These are phyloP conservation scores for Iberis amara DNA, from an alignment of 441 rosid species.

Conservation along the genomic window DNA sequence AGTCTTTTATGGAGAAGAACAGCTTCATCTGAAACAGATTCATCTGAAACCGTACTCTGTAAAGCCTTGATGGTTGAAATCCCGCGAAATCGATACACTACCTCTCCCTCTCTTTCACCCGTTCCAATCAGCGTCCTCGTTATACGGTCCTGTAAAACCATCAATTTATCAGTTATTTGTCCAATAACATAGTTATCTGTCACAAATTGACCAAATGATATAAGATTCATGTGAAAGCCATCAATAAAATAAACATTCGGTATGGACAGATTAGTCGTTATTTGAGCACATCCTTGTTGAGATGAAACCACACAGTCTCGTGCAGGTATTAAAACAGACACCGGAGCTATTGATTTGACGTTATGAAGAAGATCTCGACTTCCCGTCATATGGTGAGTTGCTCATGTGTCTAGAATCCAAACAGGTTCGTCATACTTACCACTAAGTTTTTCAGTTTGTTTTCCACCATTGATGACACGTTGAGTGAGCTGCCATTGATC, in stretches of 20 bases:
- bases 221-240: background rate
- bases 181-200: background rate
- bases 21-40: too few relatives aligned
- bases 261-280: background rate
- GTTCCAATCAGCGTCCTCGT: too few relatives aligned
- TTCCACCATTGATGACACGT: background rate
- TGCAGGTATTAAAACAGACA: background rate
- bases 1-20: too few relatives aligned
- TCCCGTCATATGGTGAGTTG: background rate
- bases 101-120: too few relatives aligned
- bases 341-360: background rate
- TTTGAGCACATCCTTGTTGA: background rate
- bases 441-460: background rate
- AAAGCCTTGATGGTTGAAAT: too few relatives aligned
- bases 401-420: background rate
- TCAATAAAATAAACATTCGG: background rate
- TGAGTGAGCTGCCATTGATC: background rate
- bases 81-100: too few relatives aligned
- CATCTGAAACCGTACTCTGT: too few relatives aligned
- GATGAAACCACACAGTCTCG: background rate
- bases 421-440: background rate
- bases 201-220: background rate
- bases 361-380: background rate
- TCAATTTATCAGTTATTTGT: background rate
- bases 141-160: background rate